A percentile compares a stretch with the other conserved stretches of the same genome.
Evolutionary conservation across 2,329 filamentous ascomycete species (phyloP).

Genomic region (Fusarium nematophilum): DNA sequence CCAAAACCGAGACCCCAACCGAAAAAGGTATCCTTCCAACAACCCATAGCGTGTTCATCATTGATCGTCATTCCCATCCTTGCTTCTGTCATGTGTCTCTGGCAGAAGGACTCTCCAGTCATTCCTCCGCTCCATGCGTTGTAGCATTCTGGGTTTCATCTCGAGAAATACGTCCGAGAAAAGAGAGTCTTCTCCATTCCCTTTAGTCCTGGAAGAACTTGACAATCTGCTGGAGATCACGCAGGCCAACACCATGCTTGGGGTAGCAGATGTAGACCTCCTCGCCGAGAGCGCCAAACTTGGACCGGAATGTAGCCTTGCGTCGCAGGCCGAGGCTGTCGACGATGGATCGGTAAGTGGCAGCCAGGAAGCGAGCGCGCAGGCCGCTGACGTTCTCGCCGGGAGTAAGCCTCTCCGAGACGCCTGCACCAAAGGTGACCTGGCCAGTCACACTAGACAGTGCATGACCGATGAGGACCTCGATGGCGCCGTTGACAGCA

Average conservation of each 20-base stretch:
- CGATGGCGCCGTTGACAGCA: constrained; percentile 87
- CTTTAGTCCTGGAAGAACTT: constrained; percentile 85
- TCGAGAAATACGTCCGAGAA: neutral
- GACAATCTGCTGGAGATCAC: constrained; percentile 85
- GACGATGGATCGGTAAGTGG: constrained; percentile 84
- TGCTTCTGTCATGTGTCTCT: constrained; percentile 28
- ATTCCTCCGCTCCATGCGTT: neutral
- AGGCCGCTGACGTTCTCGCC: constrained; percentile 86
- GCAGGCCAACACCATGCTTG: constrained; percentile 82
- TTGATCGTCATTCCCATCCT: constrained; percentile 11
- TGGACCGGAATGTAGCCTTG: constrained; percentile 91
- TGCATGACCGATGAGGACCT: constrained; percentile 80
- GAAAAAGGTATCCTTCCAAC: constrained; percentile 5
- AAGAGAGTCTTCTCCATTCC: neutral
- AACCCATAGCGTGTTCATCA: constrained; percentile 23
- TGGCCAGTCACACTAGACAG: constrained; percentile 63
- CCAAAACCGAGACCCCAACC: too few relatives aligned
- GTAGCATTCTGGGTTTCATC: neutral
- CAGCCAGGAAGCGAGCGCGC: constrained; percentile 82
- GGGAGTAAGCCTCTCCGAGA: constrained; percentile 77
- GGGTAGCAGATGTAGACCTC: constrained; percentile 92
- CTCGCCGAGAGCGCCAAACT: constrained; percentile 87
- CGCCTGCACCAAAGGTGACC: constrained; percentile 90
- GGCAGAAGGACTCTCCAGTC: constrained; percentile 10
- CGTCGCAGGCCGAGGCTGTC: constrained; percentile 84